Percentiles rank a stretch among this genome's conserved stretches.
Evolutionary conservation across 805 yeast genomes (phyloP).

Genomic region (Yarrowia sp.): DNA sequence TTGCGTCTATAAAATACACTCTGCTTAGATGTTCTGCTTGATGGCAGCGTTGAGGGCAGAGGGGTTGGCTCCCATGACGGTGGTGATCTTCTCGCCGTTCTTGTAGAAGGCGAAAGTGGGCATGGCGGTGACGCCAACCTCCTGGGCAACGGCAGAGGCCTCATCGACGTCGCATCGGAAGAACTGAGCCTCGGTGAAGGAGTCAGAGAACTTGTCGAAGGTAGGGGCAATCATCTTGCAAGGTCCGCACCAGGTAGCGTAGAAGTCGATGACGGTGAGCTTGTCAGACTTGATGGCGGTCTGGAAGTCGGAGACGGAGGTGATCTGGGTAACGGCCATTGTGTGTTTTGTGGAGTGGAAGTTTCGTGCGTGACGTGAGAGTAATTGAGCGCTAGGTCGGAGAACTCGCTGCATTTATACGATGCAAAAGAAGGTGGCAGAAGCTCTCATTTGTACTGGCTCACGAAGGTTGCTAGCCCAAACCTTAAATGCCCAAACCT

Average conservation of each 20-base stretch:
- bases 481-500: too few species aligned
- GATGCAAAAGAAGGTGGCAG: conserved; percentile 22
- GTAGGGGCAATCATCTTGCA: conserved; percentile 96
- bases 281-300: conserved; percentile 60
- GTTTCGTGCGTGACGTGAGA: conserved; percentile 17
- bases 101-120: conserved; percentile 76
- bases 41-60: conserved; percentile 52
- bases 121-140: conserved; percentile 61
- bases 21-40: conserved; percentile 47
- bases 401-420: conserved; percentile 22
- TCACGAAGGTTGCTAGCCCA: neutral
- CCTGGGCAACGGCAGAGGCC: conserved; percentile 69
- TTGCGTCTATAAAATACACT: neutral
- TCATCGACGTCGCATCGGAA: conserved; percentile 91
- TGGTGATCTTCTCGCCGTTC: conserved; percentile 73
- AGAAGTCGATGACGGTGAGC: conserved; percentile 90
- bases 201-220: conserved; percentile 51
- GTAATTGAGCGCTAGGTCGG: conserved; percentile 21
- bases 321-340: conserved; percentile 55
- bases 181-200: conserved; percentile 67
- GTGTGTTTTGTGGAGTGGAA: conserved; percentile 29
- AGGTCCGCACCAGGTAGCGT: conserved; percentile 98
- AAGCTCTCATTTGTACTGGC: conserved; percentile 10
- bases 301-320: conserved; percentile 59
- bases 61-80: conserved; percentile 89